Base-by-base conservation (phyloP, 805 yeast species). In the Metschnikowia drakensbergensis region DNA sequence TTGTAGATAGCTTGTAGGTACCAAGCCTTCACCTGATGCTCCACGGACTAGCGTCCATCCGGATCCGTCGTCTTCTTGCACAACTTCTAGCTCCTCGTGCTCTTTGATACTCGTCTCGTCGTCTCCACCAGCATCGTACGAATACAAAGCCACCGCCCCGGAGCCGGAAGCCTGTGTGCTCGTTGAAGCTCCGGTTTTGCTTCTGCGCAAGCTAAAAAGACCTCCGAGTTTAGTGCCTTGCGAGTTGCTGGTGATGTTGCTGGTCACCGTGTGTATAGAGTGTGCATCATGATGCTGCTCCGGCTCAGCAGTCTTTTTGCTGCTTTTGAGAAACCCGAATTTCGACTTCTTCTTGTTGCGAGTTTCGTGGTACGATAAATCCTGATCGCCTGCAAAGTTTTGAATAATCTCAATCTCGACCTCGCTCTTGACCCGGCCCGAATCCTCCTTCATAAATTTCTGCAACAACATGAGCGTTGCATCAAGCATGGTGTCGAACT, bases 361-460 rank as follows among this genome's bases (percentile, higher is more conserved):
- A 13, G 76, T 73, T 37, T 75, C 79, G 35, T 79, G 77, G 49
- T 85, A 71, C 9, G 84, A 72, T 57, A 87, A 68, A 63, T 87
- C 94, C 57, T 79, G 75, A 49, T 83, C 91, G 1, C 85, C 88
- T 0, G 94, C 90, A 45, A 86, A 89, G 51, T 84, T 80, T 64
- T 88, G 94, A 56, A 94, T 89, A 27, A 94, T 83, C 65, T 92
- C 97, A 45, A 92, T 83, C 58, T 86, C 92, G 17, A 91, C 98
- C 61, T 90, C 96, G 9, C 84, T 79, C 36, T 76, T 74, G 23
- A 94, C 84, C 51, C 96, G 79, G 29, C 67, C 67, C 3, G 88
- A 83, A 62, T 94, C 99, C 52, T 84, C 83, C 39, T 75, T 68
- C 50, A 91, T 77, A 56, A 89, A 88, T 41, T 75, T 76, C 45